phyloP scores from a whole-genome alignment of 441 rosid species.

The Cnidoscolus chayamansa region DNA sequence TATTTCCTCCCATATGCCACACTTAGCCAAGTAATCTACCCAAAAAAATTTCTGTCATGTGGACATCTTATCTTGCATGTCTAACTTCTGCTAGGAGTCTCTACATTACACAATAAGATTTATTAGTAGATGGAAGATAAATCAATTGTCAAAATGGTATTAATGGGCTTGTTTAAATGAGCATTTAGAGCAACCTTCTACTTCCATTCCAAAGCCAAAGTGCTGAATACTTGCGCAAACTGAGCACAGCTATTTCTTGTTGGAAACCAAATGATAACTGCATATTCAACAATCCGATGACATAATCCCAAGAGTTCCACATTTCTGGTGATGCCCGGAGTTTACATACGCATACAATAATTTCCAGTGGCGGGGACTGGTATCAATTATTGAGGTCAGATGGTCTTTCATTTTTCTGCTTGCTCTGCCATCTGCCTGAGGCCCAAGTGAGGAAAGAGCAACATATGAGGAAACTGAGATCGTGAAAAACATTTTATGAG shows the following conservation, averaged over 20 bases:
- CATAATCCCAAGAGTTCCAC: background rate
- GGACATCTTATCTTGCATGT: background rate
- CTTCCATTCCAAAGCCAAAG: background rate
- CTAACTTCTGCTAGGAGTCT: background rate
- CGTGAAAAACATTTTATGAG: background rate
- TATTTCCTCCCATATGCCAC: too few relatives aligned
- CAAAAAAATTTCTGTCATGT: background rate
- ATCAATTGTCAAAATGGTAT: background rate
- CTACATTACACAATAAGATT: background rate
- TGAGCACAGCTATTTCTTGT: background rate
- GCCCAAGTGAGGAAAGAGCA: background rate
- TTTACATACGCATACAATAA: background rate
- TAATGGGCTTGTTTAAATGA: background rate
- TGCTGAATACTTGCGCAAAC: too few relatives aligned
- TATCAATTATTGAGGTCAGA: background rate
- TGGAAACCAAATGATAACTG: background rate
- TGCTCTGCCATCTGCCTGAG: background rate
- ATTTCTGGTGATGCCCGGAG: too few relatives aligned
- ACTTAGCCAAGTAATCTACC: background rate
- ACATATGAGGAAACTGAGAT: background rate
- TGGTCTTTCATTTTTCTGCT: constrained; percentile 3
- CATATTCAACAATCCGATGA: background rate
- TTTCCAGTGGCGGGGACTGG: background rate
- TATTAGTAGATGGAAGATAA: background rate
- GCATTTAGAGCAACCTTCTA: background rate